Evolutionary conservation across 2,329 filamentous ascomycete species (phyloP), one percentile per base, ranked within the genome.

Genomic region (Lizonia empirigonia): DNA sequence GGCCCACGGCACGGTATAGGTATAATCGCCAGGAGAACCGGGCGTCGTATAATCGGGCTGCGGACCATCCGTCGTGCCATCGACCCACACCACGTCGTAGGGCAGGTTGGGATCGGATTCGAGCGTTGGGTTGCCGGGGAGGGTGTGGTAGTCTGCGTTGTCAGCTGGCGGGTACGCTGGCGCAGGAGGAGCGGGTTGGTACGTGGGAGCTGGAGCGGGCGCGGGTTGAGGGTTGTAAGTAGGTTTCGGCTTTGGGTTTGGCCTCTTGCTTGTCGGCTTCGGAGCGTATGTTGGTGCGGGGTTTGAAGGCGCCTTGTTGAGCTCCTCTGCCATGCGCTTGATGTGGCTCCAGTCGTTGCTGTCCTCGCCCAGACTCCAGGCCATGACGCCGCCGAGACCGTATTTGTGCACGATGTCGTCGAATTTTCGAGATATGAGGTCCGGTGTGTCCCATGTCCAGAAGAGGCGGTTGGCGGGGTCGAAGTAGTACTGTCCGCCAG

Each of bases 351-450:
- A 74, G 50, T 69, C 68, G 18, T 59, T 50, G n/a, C 61, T 65
- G 50, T 91, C 88, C 71, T 91, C 87, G 2, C 86, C 88, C 50
- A 91, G 64, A 16, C 85, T 87, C 88, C 87, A 91, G 0, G 87
- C 87, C 79, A 91, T 90, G 4, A 89, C 83, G 13, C 89, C 88
- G 1, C 88, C 87, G 0, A 91, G 69, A 1, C 75, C 70, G 64
- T 81, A 79, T 24, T 76, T 75, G 23, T 77, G 73, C 3, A 89
- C 77, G 27, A 91, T 79, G 4, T 80, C 68, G 3, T 78, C 72
- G 50, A 90, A 83, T 74, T 91, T 91, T 49, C 76, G 74, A 10
- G 69, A 60, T 41, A 91, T 85, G 10, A 84, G 77, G 7, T 78
- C 76, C 0, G 80, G 77, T 0, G 85, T 88, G 53, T 91, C 89